A percentile compares a stretch with the other conserved stretches of the same genome.
These are phyloP conservation scores for Torrubiellomyces zombiae DNA, from an alignment of 2,329 filamentous ascomycete genomes.

Conservation along the genomic window DNA sequence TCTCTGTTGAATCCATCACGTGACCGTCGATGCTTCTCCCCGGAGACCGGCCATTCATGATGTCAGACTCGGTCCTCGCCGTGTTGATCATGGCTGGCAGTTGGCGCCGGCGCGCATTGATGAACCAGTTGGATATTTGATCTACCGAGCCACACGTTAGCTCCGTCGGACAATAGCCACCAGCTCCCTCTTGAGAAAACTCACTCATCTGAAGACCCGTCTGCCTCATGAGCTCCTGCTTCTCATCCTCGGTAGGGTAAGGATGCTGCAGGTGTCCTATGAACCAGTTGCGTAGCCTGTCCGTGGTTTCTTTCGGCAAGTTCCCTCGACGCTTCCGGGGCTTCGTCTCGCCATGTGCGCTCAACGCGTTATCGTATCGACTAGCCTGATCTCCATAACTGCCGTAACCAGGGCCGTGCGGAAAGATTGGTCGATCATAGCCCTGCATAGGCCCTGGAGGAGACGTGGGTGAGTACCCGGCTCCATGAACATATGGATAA, in stretches of 20 bases:
- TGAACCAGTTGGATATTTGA: constrained; percentile 69
- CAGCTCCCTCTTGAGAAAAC: too few relatives aligned
- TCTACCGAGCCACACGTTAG: too few relatives aligned
- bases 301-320: constrained; percentile 77
- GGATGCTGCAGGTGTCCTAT: constrained; percentile 60
- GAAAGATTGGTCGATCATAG: too few relatives aligned
- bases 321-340: constrained; percentile 59
- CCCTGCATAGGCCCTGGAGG: too few relatives aligned
- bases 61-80: constrained; percentile 33
- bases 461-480: too few relatives aligned
- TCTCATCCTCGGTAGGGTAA: constrained; percentile 79
- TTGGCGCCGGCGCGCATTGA: constrained; percentile 55
- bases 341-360: constrained; percentile 30
- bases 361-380: too few relatives aligned
- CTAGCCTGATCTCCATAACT: too few relatives aligned
- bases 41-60: constrained; percentile 19
- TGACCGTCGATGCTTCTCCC: constrained; percentile 14
- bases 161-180: too few relatives aligned
- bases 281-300: constrained; percentile 69
- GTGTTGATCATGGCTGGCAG: constrained; percentile 43
- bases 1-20: constrained; percentile 21
- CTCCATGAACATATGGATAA: too few relatives aligned
- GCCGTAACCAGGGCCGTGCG: too few relatives aligned
- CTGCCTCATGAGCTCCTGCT: constrained; percentile 60
- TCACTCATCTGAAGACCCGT: constrained; percentile 67